These are phyloP conservation scores for Thelonectria rubi DNA, from an alignment of 2,329 filamentous ascomycete genomes.

Conservation along the genomic window DNA sequence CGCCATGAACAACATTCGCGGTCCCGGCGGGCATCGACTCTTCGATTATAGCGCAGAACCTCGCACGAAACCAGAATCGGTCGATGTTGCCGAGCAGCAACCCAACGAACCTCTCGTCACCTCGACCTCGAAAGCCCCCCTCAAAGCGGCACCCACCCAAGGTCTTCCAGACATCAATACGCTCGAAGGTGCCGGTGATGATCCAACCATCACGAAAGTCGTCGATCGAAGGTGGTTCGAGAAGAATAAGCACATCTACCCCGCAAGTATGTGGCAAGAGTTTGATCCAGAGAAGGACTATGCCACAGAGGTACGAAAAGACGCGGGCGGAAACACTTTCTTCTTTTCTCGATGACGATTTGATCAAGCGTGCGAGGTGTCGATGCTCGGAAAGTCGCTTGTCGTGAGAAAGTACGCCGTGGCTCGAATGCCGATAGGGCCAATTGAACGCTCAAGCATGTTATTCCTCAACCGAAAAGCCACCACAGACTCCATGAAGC, in stretches of 20 bases:
- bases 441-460: conserved; percentile 15
- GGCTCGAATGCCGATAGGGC: conserved; percentile 18
- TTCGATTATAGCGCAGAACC: conserved; percentile 77
- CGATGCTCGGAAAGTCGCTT: conserved; percentile 16
- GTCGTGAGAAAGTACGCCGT: conserved; percentile 14
- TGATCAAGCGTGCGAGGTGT: conserved; percentile 13
- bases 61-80: conserved; percentile 47
- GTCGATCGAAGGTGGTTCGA: conserved; percentile 98
- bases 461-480: conserved; percentile 46
- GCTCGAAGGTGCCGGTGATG: conserved; percentile 80
- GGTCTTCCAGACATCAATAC: conserved; percentile 59
- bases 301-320: conserved; percentile 77
- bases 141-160: conserved; percentile 51
- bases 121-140: conserved; percentile 48
- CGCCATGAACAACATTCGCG: conserved; percentile 84
- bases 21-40: conserved; percentile 75
- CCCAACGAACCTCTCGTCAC: conserved; percentile 39
- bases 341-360: conserved; percentile 71
- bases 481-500: conserved; percentile 47
- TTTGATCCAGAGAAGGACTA: conserved; percentile 93
- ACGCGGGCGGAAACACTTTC: conserved; percentile 90
- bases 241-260: conserved; percentile 97
- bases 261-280: conserved; percentile 93
- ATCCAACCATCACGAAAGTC: conserved; percentile 87
- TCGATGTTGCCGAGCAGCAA: conserved; percentile 4